Conservation (phyloP, 108 stramenopile genomes). For the Nitzschia sp. region DNA sequence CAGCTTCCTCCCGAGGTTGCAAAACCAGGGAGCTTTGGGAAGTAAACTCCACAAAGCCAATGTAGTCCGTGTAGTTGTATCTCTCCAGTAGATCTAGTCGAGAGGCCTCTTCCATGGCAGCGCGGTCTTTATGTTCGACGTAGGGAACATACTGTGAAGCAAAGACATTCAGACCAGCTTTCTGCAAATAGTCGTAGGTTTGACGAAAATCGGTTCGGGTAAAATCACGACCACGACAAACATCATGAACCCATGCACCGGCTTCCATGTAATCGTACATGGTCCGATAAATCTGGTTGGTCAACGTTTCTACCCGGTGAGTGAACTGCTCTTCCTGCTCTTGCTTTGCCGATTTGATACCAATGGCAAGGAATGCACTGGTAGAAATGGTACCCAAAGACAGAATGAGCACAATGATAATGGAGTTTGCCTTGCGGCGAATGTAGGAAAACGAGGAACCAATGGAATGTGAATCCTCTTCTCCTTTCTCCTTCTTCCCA, state of each 20-base stretch:
- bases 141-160: slow-evolving; percentile 17
- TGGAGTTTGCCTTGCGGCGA: slow-evolving; percentile 7
- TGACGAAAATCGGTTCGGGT: slow-evolving; percentile 17
- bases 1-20: slow-evolving; percentile 5
- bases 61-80: slow-evolving; percentile 33
- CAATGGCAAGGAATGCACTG: slow-evolving; percentile 15
- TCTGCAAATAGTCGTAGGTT: slow-evolving; percentile 18
- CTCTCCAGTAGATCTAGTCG: slow-evolving; percentile 25
- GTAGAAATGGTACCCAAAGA: slow-evolving; percentile 1
- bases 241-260: slow-evolving; percentile 17
- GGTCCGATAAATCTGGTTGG: slow-evolving; percentile 13
- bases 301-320: slow-evolving; percentile 14
- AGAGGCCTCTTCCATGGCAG: slow-evolving; percentile 30
- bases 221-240: slow-evolving; percentile 11
- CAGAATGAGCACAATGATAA: slow-evolving; percentile 1
- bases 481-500: neutral
- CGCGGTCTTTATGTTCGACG: slow-evolving; percentile 30
- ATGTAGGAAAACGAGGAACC: neutral
- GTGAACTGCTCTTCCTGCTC: slow-evolving; percentile 13
- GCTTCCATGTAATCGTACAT: slow-evolving; percentile 25
- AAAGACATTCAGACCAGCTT: slow-evolving; percentile 15
- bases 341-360: slow-evolving; percentile 8
- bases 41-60: slow-evolving; percentile 33
- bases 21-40: neutral
- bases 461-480: neutral